A percentile compares a stretch with the other conserved stretches of the same genome.
phyloP scores from a whole-genome alignment of 306 rosid species.

The Pyrus communis region DNA sequence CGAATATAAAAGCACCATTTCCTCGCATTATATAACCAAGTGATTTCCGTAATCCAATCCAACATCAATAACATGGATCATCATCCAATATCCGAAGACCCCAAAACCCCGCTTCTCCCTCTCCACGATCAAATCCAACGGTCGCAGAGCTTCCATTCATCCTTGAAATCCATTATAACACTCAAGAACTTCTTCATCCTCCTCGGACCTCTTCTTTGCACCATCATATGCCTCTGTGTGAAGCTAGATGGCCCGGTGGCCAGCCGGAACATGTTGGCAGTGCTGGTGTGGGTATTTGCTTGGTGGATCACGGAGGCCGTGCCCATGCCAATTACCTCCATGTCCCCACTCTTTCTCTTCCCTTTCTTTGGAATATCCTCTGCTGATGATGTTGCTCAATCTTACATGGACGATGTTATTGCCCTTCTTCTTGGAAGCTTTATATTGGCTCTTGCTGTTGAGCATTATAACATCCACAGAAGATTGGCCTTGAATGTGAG shows the following conservation, averaged over 20 bases:
- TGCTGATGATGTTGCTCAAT: constrained; percentile 67
- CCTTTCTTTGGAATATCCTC: constrained; percentile 68
- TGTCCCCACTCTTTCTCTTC: constrained; percentile 74
- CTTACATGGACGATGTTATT: constrained; percentile 80
- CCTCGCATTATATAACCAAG: background rate
- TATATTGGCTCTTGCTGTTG: constrained; percentile 86
- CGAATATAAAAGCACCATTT: background rate
- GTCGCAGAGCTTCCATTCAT: constrained; percentile 8
- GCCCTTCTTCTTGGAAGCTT: constrained; percentile 78
- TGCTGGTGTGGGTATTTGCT: constrained; percentile 63
- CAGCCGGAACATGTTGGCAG: constrained; percentile 64
- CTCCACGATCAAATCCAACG: constrained; percentile 17
- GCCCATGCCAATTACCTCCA: constrained; percentile 81
- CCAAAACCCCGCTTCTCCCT: constrained; percentile 61
- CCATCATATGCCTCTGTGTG: constrained; percentile 34
- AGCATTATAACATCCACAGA: constrained; percentile 72
- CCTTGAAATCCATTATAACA: constrained; percentile 21
- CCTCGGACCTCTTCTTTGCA: constrained; percentile 57
- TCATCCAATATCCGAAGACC: constrained; percentile 22
- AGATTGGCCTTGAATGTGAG: constrained; percentile 84
- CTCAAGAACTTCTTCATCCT: constrained; percentile 33
- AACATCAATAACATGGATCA: background rate
- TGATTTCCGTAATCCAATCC: background rate
- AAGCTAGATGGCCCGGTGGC: constrained; percentile 36
- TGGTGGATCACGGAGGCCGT: constrained; percentile 91